Evolutionary conservation across 495 filamentous ascomycete genomes (phyloP).

Genomic region (Pyrenula massariospora): DNA sequence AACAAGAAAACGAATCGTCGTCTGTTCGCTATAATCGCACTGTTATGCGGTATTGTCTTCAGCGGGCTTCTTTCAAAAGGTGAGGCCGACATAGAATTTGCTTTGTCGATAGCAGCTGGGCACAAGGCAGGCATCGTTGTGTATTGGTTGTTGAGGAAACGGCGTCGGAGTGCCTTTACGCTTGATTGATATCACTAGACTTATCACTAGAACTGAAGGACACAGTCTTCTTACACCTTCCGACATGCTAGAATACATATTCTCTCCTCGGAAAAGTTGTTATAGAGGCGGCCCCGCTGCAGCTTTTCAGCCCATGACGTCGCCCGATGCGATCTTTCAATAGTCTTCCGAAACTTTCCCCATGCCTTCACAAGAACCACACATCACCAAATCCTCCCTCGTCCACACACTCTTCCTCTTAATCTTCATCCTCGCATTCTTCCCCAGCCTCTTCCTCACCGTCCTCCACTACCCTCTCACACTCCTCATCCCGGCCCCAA

Average conservation of each 20-base stretch:
- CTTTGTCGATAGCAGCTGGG: constrained; percentile 49
- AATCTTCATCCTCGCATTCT: constrained; percentile 40
- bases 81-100: constrained; percentile 42
- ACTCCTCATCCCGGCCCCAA: constrained; percentile 6
- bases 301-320: too few relatives aligned
- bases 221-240: too few relatives aligned
- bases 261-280: too few relatives aligned
- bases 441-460: constrained; percentile 40
- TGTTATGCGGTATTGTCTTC: constrained; percentile 46
- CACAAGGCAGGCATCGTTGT: constrained; percentile 40
- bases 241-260: too few relatives aligned
- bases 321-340: too few relatives aligned
- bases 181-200: too few relatives aligned
- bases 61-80: constrained; percentile 49
- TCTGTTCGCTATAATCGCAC: constrained; percentile 38
- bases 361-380: background rate
- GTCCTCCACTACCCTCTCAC: constrained; percentile 29
- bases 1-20: constrained; percentile 50
- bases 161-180: too few relatives aligned
- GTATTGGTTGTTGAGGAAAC: constrained; percentile 52
- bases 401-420: constrained; percentile 21
- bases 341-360: too few relatives aligned
- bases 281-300: too few relatives aligned
- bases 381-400: background rate
- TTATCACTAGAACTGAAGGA: too few relatives aligned